Evolutionary conservation across 2,329 filamentous ascomycete species (phyloP).

Genomic region (Keithomyces neogunnii): DNA sequence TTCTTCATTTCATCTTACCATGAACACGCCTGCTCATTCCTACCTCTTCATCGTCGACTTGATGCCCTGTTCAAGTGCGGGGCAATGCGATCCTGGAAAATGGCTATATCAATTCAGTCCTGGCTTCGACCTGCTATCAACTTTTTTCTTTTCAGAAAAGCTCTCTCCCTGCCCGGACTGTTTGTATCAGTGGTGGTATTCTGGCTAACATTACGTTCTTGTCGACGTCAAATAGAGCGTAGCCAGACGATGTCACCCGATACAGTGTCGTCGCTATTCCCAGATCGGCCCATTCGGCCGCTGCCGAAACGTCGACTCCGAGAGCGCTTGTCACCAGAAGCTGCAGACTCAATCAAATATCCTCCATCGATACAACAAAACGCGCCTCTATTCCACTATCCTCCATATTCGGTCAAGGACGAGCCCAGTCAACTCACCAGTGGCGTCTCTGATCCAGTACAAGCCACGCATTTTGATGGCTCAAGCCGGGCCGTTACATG

Average conservation of each 20-base stretch:
- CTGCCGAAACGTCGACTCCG: constrained; percentile 83
- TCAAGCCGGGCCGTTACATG: constrained; percentile 1
- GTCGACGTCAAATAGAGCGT: constrained; percentile 27
- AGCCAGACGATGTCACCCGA: constrained; percentile 57
- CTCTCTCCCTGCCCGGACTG: constrained; percentile 9
- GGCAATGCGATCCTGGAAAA: constrained; percentile 1
- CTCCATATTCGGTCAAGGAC: constrained; percentile 45
- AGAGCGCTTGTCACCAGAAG: constrained; percentile 77
- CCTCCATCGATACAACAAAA: constrained; percentile 65
- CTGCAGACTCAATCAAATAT: constrained; percentile 73
- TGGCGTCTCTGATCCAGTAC: not conserved
- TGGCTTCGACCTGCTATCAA: constrained; percentile 3
- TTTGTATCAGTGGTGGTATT: constrained; percentile 12
- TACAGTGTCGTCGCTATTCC: constrained; percentile 71
- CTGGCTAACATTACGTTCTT: constrained; percentile 19
- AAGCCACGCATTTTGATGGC: not conserved
- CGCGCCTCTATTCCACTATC: constrained; percentile 61
- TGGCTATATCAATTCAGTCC: constrained; percentile 1
- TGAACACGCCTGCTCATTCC: not conserved
- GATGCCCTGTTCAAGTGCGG: constrained; percentile 4
- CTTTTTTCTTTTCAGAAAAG: constrained; percentile 3
- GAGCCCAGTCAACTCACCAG: constrained; percentile 22
- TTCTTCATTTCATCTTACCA: not conserved
- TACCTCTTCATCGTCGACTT: not conserved
- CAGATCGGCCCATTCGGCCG: constrained; percentile 86